Percentiles rank a stretch among this genome's conserved stretches.
Evolutionary conservation across 2,329 filamentous ascomycete species (phyloP).

Genomic region (Pseudogymnoascus sp.): DNA sequence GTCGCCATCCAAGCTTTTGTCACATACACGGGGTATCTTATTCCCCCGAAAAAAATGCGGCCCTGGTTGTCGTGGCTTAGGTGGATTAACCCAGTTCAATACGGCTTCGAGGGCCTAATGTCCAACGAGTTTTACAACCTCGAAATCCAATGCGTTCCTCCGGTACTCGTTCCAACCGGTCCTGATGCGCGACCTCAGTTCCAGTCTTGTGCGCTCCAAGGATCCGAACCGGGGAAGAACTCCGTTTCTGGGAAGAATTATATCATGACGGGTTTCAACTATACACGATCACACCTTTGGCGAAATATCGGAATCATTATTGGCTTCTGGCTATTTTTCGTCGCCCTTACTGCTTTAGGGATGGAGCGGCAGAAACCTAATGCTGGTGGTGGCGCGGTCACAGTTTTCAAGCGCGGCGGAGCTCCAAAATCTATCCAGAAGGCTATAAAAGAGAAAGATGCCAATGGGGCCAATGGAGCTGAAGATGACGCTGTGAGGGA

Average conservation of each 20-base stretch:
- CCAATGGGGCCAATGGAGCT: background rate
- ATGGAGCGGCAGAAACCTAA: constrained; percentile 47
- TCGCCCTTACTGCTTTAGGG: constrained; percentile 32
- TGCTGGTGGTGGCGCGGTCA: constrained; percentile 49
- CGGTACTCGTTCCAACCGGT: constrained; percentile 40
- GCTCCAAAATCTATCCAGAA: constrained; percentile 46
- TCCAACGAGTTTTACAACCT: constrained; percentile 70
- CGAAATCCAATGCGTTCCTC: constrained; percentile 38
- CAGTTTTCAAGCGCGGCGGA: constrained; percentile 54
- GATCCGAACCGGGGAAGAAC: constrained; percentile 42
- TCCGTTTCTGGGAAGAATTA: constrained; percentile 47
- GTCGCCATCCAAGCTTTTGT: constrained; percentile 57
- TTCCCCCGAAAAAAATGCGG: constrained; percentile 45
- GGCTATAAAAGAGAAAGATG: constrained; percentile 42
- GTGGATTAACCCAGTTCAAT: constrained; percentile 54
- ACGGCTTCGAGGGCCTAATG: constrained; percentile 62
- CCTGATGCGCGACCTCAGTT: constrained; percentile 32
- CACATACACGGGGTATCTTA: constrained; percentile 38
- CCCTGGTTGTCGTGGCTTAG: constrained; percentile 46
- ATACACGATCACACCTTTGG: constrained; percentile 51
- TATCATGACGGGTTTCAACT: constrained; percentile 45
- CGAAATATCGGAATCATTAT: constrained; percentile 46
- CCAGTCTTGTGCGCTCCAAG: constrained; percentile 51
- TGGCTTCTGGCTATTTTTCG: constrained; percentile 41
- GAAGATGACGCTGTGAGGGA: constrained; percentile 25